Conservation (phyloP, 2,329 filamentous ascomycete species). For the Aureobasidium sp. region DNA sequence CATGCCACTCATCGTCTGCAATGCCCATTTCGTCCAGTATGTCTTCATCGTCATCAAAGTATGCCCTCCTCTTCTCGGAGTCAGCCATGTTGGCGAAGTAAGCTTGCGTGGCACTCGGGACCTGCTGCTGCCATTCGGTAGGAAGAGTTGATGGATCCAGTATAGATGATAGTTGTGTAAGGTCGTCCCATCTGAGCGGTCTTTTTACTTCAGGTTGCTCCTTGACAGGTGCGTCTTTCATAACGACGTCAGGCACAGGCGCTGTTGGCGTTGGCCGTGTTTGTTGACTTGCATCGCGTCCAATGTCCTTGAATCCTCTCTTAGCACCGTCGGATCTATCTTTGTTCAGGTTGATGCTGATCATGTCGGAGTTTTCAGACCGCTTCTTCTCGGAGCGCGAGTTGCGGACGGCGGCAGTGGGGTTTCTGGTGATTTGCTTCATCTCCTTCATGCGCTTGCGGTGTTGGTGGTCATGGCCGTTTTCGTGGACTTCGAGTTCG, state of each 20-base stretch:
- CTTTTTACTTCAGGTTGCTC: background rate
- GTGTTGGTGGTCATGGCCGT: constrained; percentile 92
- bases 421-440: constrained; percentile 72
- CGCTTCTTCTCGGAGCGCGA: constrained; percentile 49
- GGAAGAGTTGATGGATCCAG: constrained; percentile 3
- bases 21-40: constrained; percentile 5
- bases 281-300: background rate
- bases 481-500: constrained; percentile 91
- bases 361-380: constrained; percentile 14
- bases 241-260: background rate
- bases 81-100: background rate
- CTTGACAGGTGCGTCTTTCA: background rate
- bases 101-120: background rate
- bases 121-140: constrained; percentile 3
- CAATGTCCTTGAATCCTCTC: constrained; percentile 13
- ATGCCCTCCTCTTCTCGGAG: background rate
- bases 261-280: background rate
- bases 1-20: constrained; percentile 8
- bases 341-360: constrained; percentile 12
- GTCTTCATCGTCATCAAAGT: constrained; percentile 8
- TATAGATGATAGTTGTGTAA: constrained; percentile 5
- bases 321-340: background rate
- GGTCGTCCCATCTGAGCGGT: constrained; percentile 14
- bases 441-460: constrained; percentile 83
- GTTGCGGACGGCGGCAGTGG: constrained; percentile 55